Conservation (phyloP, 805 yeast species). For the Yamadazyma phyllophila region DNA sequence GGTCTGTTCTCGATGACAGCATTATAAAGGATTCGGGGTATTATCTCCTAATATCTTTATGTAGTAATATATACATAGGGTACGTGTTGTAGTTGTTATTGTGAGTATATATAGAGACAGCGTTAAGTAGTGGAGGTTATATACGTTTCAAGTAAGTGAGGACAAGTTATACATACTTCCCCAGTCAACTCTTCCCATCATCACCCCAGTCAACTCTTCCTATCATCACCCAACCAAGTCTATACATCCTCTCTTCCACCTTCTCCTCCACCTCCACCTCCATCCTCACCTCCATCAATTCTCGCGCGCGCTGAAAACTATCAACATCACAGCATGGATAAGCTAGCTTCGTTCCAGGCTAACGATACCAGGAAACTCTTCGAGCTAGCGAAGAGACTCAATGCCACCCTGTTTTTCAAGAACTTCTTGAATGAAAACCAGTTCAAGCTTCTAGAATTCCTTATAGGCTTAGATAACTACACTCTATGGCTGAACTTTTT, state of each 20-base stretch:
- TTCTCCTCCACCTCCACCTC: too few relatives aligned
- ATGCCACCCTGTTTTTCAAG: constrained; percentile 31
- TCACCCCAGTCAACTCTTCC: too few relatives aligned
- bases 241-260: too few relatives aligned
- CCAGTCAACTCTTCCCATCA: too few relatives aligned
- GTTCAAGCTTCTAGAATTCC: constrained; percentile 27
- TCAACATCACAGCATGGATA: constrained; percentile 27
- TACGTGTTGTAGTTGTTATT: too few relatives aligned
- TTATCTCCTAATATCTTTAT: neutral
- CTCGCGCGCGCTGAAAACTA: constrained; percentile 2
- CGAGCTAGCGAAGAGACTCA: constrained; percentile 33
- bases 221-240: too few relatives aligned
- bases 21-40: neutral
- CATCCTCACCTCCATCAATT: neutral
- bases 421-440: constrained; percentile 36
- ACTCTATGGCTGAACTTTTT: constrained; percentile 37
- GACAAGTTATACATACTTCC: too few relatives aligned
- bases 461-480: constrained; percentile 28
- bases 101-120: too few relatives aligned
- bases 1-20: neutral
- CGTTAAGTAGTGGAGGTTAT: too few relatives aligned
- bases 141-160: too few relatives aligned
- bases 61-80: neutral
- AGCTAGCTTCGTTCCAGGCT: constrained; percentile 34
- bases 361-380: constrained; percentile 32